phyloP scores from a whole-genome alignment of 805 yeast genomes.

The Kuraishia floccosa region DNA sequence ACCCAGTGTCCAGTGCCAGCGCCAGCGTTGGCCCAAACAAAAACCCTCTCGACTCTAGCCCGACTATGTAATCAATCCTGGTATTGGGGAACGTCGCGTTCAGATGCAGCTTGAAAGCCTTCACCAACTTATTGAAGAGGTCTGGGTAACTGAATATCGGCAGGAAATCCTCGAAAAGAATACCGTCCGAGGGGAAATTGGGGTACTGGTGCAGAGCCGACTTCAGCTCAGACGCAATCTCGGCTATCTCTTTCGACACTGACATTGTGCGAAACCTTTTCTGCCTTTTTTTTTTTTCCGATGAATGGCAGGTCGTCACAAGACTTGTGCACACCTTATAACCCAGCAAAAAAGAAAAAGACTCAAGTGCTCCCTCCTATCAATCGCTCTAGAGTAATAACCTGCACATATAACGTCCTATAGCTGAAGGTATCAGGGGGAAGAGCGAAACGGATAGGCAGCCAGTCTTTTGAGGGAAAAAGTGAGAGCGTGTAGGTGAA shows the following conservation, averaged over 20 bases:
- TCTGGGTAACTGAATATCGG: conserved; percentile 84
- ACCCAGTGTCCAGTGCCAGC: conserved; percentile 77
- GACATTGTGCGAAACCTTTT: no score
- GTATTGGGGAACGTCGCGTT: conserved; percentile 38
- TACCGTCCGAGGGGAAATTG: conserved; percentile 89
- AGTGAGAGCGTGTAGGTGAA: no score
- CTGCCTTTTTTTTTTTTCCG: no score
- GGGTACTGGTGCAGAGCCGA: conserved; percentile 67
- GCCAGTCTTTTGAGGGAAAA: neutral
- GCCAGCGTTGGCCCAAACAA: conserved; percentile 95
- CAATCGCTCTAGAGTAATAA: no score
- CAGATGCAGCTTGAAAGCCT: conserved; percentile 70
- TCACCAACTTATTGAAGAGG: conserved; percentile 68
- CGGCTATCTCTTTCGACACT: conserved; percentile 12
- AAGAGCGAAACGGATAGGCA: neutral
- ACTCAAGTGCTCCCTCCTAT: no score
- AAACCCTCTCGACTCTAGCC: conserved; percentile 95
- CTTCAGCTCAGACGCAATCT: conserved; percentile 33
- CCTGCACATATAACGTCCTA: neutral
- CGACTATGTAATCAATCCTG: conserved; percentile 81
- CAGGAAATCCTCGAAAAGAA: conserved; percentile 89
- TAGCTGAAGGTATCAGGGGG: neutral
- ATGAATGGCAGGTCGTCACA: no score
- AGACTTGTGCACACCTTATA: no score
- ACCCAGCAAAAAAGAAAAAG: no score